Conservation (phyloP, 2,329 filamentous ascomycete genomes). For the Xylaria sp. region DNA sequence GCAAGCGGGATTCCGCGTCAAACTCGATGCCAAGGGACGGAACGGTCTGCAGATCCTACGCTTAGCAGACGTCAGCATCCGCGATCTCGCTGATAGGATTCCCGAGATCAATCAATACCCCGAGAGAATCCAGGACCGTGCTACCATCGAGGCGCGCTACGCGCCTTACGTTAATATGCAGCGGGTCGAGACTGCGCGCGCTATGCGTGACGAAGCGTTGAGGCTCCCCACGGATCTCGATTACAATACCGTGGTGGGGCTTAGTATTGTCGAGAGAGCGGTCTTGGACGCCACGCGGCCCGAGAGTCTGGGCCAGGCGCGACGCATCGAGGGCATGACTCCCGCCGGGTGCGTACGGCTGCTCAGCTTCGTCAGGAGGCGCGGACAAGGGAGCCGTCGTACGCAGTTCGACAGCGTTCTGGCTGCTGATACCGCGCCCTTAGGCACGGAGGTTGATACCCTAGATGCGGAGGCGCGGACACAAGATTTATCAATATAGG, state of each 20-base stretch:
- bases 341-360: slow-evolving; percentile 70
- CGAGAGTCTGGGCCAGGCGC: slow-evolving; percentile 88
- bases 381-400: slow-evolving; percentile 28
- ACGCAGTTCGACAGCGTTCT: slow-evolving; percentile 34
- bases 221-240: slow-evolving; percentile 78
- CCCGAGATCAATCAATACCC: slow-evolving; percentile 67
- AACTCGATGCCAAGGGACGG: slow-evolving; percentile 73
- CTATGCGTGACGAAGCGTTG: slow-evolving; percentile 81
- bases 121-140: slow-evolving; percentile 71
- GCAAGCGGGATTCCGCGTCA: slow-evolving; percentile 74
- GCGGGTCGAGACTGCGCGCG: slow-evolving; percentile 70
- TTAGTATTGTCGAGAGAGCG: slow-evolving; percentile 83
- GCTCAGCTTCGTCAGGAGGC: slow-evolving; percentile 69
- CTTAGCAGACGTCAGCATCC: slow-evolving; percentile 68
- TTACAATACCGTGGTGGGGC: slow-evolving; percentile 76
- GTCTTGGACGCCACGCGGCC: slow-evolving; percentile 77
- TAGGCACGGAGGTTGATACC: slow-evolving; percentile 52
- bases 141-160: slow-evolving; percentile 85
- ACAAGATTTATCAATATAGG: slow-evolving; percentile 48
- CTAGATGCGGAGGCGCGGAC: slow-evolving; percentile 55
- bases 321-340: slow-evolving; percentile 83
- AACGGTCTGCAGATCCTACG: slow-evolving; percentile 84
- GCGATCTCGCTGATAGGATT: slow-evolving; percentile 67
- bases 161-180: slow-evolving; percentile 87
- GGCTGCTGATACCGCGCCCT: slow-evolving; percentile 44